These are phyloP conservation scores for Coleophoma cylindrospora DNA, from an alignment of 2,329 filamentous ascomycete genomes.

Conservation along the genomic window DNA sequence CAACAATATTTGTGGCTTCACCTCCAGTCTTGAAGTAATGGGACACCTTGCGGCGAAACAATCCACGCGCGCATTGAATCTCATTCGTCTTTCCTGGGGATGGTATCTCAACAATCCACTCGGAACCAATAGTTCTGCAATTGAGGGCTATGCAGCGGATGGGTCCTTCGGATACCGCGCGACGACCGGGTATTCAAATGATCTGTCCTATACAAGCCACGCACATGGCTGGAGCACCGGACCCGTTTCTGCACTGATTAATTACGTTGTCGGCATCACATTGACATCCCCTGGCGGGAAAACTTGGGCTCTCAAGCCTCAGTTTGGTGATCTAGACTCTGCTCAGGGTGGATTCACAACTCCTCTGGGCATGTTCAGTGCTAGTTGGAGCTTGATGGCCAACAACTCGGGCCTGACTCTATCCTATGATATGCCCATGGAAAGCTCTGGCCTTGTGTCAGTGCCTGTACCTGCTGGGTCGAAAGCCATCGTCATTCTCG, in stretches of 20 bases:
- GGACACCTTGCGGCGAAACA: constrained; percentile 45
- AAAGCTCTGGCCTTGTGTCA: constrained; percentile 9
- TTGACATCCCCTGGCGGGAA: constrained; percentile 30
- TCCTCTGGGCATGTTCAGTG: constrained; percentile 30
- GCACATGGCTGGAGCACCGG: constrained; percentile 45
- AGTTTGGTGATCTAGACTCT: constrained; percentile 32
- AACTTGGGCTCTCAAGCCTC: constrained; percentile 32
- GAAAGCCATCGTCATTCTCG: not conserved
- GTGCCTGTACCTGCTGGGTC: constrained; percentile 3
- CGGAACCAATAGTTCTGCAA: constrained; percentile 52
- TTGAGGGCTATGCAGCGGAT: constrained; percentile 53
- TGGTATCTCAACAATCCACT: constrained; percentile 53
- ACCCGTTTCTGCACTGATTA: constrained; percentile 39
- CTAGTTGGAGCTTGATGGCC: constrained; percentile 19
- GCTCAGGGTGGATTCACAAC: constrained; percentile 36
- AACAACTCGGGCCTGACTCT: constrained; percentile 6
- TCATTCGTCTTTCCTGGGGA: constrained; percentile 53
- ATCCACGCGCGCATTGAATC: constrained; percentile 44
- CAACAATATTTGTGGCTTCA: constrained; percentile 52
- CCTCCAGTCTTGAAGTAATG: constrained; percentile 53
- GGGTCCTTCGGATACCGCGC: constrained; percentile 53
- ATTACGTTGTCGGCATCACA: constrained; percentile 35
- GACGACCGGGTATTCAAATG: constrained; percentile 44
- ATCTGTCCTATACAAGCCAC: constrained; percentile 39
- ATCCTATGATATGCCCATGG: constrained; percentile 10